Evolutionary conservation across 202 grass and related monocot genomes (phyloP), one percentile per base, ranked within the genome.

Genomic region (Saccharum hybrid): DNA sequence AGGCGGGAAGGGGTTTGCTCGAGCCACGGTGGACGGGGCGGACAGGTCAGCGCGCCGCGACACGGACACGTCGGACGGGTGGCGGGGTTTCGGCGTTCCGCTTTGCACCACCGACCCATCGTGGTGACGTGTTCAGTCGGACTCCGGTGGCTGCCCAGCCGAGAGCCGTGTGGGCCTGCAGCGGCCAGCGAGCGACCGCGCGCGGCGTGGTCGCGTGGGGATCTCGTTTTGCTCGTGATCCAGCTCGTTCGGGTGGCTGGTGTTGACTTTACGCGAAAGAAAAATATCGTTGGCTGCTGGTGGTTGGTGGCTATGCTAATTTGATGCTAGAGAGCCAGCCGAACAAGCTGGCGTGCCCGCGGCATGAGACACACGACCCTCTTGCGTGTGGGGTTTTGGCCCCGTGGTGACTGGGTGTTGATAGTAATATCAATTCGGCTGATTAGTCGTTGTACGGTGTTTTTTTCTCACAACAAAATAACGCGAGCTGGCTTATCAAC

Each of bases 1-100:
- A 65, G 88, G 80, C 84, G 84, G 80, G 84, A 90, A 81, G 63
- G 19, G 34, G 84, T n/a, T 86, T 42, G 41, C 80, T n/a, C 63
- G 74, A 0, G 75, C 84, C 88, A 90, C 54, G 76, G 22, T 81
- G n/a, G 84, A 87, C 16, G 0, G 7, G 41, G 3, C 0, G 0
- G 41, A 61, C 85, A 87, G 14, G 41, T 87, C 79, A 71, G 72
- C 84, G 21, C 40, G 13, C 1, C 6, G 19, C 6, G 75, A 21
- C 80, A 46, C 75, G 79, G 66, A 18, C 78, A 81, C 78, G 78
- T 81, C 49, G 14, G 78, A 81, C 30, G 6, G 4, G 49, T 5
- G 1, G 34, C 0, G 19, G 12, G n/a, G 4, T 22, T 11, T 49
- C 16, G 15, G 36, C 8, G 78, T 9, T 8, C 31, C 49, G 49